Base-by-base conservation (phyloP, 495 filamentous ascomycete species). In the Trichoderma asperelloides region DNA sequence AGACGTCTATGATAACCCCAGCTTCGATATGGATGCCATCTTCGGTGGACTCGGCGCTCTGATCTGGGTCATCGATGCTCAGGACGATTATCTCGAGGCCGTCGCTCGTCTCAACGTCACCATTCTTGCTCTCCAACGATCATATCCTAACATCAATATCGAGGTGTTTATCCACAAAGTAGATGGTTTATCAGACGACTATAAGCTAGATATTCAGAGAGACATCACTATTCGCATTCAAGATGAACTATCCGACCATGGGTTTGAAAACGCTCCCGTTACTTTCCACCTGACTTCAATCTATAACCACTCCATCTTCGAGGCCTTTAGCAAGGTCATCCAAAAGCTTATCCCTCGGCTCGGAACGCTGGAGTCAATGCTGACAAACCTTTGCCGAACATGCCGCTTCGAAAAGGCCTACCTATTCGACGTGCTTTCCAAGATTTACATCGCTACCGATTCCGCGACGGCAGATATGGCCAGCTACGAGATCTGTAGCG, bases 111-210 rank as follows among this genome's bases (percentile, higher is more conserved):
- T 98, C 15, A 96, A 94, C 77, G 80, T 83, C 55, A 95, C 91
- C 18, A 94, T 97, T 71, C 76, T 97, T 64, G 88, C 91, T 65
- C 87, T 98, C 2, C 91, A 96, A 74, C 85, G 91, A 66, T 86
- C 84, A 66, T 96, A 96, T 72, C 93, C 93, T 0, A 88, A 88
- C 71, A 93, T 97, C 78, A 96, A 97, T 76, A 89, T 98, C 65
- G 92, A 96, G 70, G 93, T 98, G 39, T 97, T 98, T 77, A 96
- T 98, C 69, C 96, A 98, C 81, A 98, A 98, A 72, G 92, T 96
- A 13, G 95, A 98, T 72, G 94, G 91, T 3, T 83, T 98, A 12
- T 92, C 89, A 33, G 96, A 98, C 47, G 96, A 98, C 77, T 98
- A 93, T 79, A 91, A 93, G 69, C 84, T 89, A 47, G 95, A 98